Base-by-base conservation (phyloP, 805 yeast species). In the Lipomyces yamanashiensis region DNA sequence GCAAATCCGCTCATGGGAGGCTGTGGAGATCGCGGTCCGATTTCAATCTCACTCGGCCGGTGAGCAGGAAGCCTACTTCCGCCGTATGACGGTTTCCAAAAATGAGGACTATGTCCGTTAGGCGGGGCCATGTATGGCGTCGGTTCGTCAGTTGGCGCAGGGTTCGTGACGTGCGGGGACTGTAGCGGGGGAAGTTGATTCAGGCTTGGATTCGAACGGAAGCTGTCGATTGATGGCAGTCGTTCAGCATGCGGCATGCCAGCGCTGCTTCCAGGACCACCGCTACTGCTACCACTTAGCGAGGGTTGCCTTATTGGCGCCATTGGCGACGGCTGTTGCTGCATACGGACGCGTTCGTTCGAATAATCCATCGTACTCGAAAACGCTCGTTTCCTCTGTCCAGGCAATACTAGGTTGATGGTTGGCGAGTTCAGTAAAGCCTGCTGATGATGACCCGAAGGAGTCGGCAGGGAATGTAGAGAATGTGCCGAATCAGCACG, bases 371-470 rank as follows among this genome's bases (percentile, higher is more conserved):
- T 45, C 13, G 67, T 43, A n/a, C 61, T 58, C 7, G 70, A 67
- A 33, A 67, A 54, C 33, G 70, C 70, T 12, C 70, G 69, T 58
- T 67, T 67, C 37, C 60, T 56, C 48, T 52, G 66, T 10, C 59
- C 66, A 9, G 60, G 53, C 23, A 54, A 41, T n/a, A 53, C 17
- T 15, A 13, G 55, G n/a, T 34, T 52, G 50, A 40, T 41, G n/a
- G 52, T 23, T 9, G 48, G 60, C 15, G 40, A 47, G 59, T 47
- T 45, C 54, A 48, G 37, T 43, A 54, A 21, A 13, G 17, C 51
- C 17, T 21, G 54, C 48, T 59, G 63, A 36, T 56, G 59, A 4
- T 21, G 53, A 1, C 47, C 51, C 33, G 59, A 43, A 10, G 64
- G 48, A 13, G 63, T 48, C 12, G 58, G 58, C 7, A 39, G 52